These are phyloP conservation scores for Jackrogersella multiformis DNA, from an alignment of 495 filamentous ascomycete genomes.

Conservation along the genomic window DNA sequence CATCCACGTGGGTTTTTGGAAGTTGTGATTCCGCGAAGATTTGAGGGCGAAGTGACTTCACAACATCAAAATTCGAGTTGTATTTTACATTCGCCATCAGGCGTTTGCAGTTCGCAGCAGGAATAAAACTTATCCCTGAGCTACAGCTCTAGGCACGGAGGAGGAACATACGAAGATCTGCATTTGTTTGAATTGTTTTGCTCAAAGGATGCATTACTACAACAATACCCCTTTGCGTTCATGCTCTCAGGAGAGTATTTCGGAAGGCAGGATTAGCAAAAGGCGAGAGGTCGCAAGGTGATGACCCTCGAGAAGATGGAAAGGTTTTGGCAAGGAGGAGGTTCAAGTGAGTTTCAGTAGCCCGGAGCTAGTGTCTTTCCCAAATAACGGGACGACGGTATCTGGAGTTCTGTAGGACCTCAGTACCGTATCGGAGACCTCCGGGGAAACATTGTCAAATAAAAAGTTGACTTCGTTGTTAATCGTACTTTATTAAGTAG, in stretches of 20 bases:
- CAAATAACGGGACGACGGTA: not conserved
- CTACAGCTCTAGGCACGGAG: not conserved
- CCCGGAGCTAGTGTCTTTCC: not conserved
- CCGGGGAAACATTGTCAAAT: not conserved
- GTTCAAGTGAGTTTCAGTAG: not conserved
- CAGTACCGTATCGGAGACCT: not conserved
- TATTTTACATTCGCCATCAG: not conserved
- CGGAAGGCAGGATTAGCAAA: not conserved
- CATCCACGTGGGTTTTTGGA: not conserved
- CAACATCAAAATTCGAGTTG: not conserved
- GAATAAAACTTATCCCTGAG: not conserved
- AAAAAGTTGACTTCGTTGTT: not conserved
- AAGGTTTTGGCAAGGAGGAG: not conserved
- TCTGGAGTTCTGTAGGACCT: not conserved
- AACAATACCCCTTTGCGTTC: constrained; percentile 15
- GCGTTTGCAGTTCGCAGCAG: not conserved
- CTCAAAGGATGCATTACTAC: not conserved
- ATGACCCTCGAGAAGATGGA: not conserved
- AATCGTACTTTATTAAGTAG: not conserved
- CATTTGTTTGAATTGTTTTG: not conserved
- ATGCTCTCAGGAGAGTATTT: not conserved
- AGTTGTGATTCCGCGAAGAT: not conserved
- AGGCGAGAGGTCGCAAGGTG: not conserved
- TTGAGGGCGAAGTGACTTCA: too few relatives aligned
- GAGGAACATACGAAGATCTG: not conserved